Base-by-base conservation (phyloP, 2,329 filamentous ascomycete species). In the Talaromyces amestolkiae region DNA sequence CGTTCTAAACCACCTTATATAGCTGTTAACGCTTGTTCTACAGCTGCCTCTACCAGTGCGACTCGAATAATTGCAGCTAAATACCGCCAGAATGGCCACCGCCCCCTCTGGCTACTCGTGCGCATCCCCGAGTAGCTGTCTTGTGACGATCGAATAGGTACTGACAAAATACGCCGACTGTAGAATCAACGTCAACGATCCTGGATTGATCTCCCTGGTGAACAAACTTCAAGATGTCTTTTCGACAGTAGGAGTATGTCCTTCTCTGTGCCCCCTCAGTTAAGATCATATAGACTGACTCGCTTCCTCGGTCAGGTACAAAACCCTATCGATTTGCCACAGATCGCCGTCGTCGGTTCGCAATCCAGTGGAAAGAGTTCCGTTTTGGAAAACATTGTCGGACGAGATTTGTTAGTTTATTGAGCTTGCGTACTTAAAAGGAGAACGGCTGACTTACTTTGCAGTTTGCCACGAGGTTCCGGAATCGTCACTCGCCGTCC, bases 221-320 rank as follows among this genome's bases (percentile, higher is more conserved):
- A 99, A 99, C 85, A 98, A 96, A 85, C 89, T 99, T 58, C 95
- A 99, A 79, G 95, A 99, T 92, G 95, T 99, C 72, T 99, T 99
- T 78, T 90, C 94, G 68, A 98, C 95, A 49, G 95, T 99, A 72
- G 95, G 95, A 73, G 88, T 90, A 83, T 71, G 87, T 85, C 17
- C 22, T 27, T 35, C 35, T 19, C 56, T 5, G 15, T 33, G 3
- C 24, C 8, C 19, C 6, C 19, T 45, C 22, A n/a, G 33, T 41
- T 13, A 41, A 19, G 33, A 61, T 58, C 64, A 8, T 27, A 17
- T 43, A 19, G 58, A 35, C 45, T 43, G 31, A 56, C 33, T 35
- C 68, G 67, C 70, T 67, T 64, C 72, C 68, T 66, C 63, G 65
- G 69, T 74, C 39, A 90, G 87, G 95, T 98, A 75, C 95, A 97